phyloP scores from a whole-genome alignment of 2,329 filamentous ascomycete genomes.

The Apiospora hydei region DNA sequence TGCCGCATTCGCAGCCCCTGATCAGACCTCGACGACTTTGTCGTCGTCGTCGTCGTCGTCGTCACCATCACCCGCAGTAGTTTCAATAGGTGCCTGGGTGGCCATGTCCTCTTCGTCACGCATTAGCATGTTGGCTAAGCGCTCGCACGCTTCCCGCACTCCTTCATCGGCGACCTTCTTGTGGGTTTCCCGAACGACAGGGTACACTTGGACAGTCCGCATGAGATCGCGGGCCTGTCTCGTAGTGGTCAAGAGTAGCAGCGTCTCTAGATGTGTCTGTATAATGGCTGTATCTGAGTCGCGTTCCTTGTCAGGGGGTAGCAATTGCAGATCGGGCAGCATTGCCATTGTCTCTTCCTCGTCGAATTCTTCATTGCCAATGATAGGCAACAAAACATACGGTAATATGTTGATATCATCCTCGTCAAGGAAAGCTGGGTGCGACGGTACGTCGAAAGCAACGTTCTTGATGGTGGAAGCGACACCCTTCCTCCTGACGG shows the following conservation, averaged over 20 bases:
- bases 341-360: conserved; percentile 87
- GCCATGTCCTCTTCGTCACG: conserved; percentile 71
- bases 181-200: conserved; percentile 88
- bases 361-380: conserved; percentile 85
- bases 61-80: conserved; percentile 41
- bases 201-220: conserved; percentile 83
- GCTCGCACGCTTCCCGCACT: conserved; percentile 84
- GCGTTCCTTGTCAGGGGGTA: conserved; percentile 87
- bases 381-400: conserved; percentile 87
- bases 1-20: background rate
- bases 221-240: conserved; percentile 76
- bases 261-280: conserved; percentile 86
- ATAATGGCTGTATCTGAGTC: conserved; percentile 80
- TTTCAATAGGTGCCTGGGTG: conserved; percentile 48
- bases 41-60: conserved; percentile 61
- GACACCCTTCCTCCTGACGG: conserved; percentile 89
- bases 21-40: conserved; percentile 58
- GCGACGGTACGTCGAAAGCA: conserved; percentile 80
- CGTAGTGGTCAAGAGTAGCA: conserved; percentile 83
- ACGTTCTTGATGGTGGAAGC: conserved; percentile 95
- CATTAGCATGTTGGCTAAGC: conserved; percentile 88
- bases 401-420: conserved; percentile 82
- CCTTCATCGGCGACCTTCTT: conserved; percentile 77
- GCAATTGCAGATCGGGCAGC: conserved; percentile 87
- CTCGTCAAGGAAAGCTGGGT: conserved; percentile 73